A percentile compares a stretch with the other conserved stretches of the same genome.
Evolutionary conservation across 108 stramenopile genomes (phyloP).

Genomic region (Pseudonitzschia pungens): DNA sequence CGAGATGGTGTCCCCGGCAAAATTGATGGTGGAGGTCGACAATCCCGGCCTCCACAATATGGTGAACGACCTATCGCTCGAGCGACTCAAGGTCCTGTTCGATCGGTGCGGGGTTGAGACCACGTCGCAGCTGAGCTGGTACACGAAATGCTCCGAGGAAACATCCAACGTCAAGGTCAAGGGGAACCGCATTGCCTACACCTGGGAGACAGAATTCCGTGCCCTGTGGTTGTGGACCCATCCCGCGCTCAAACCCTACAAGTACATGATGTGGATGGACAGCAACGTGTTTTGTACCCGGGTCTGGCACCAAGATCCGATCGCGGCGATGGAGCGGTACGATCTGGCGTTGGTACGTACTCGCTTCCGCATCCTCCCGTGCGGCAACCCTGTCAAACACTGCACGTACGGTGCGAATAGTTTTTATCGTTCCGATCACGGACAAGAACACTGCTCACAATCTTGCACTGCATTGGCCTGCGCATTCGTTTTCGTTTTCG

Average conservation of each 20-base stretch:
- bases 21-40: slow-evolving; percentile 44
- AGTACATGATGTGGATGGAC: slow-evolving; percentile 43
- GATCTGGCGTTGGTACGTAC: slow-evolving; percentile 22
- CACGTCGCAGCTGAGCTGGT: slow-evolving; percentile 24
- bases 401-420: no score
- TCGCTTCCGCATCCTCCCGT: no score
- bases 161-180: slow-evolving; percentile 6
- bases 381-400: no score
- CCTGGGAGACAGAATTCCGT: slow-evolving; percentile 57
- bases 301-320: slow-evolving; percentile 40
- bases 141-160: slow-evolving; percentile 26
- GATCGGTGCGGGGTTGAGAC: slow-evolving; percentile 31
- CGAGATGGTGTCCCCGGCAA: slow-evolving; percentile 35
- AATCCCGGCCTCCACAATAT: slow-evolving; percentile 35
- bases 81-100: slow-evolving; percentile 16
- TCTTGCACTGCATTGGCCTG: no score
- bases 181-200: slow-evolving; percentile 25
- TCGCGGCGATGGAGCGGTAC: slow-evolving; percentile 30
- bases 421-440: no score
- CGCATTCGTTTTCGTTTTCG: not conserved
- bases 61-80: slow-evolving; percentile 16
- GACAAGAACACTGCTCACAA: no score
- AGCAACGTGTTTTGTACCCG: slow-evolving; percentile 38
- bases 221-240: slow-evolving; percentile 46
- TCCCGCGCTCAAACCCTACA: slow-evolving; percentile 35